Evolutionary conservation across 148 eudicot species (phyloP).

Genomic region (Nepenthes mirabilis): DNA sequence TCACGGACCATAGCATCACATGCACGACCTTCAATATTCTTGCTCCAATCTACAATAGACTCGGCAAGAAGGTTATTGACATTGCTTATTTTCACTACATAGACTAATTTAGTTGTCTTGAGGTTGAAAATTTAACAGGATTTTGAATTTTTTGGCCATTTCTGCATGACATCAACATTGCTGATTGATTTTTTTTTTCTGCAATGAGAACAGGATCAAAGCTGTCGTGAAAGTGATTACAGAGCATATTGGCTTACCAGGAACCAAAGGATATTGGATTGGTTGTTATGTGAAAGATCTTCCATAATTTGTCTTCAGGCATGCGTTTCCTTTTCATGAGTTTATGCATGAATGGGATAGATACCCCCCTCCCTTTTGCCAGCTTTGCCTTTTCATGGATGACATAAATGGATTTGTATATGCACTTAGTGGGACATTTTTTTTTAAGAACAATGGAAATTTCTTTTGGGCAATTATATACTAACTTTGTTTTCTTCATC

Average conservation of each 20-base stretch:
- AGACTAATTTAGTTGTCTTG: not conserved
- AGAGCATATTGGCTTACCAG: conserved; percentile 68
- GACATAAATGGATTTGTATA: too few relatives aligned
- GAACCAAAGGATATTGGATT: conserved; percentile 82
- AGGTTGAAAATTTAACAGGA: not conserved
- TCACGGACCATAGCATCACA: conserved; percentile 30
- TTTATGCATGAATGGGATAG: not conserved
- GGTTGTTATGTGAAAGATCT: conserved; percentile 82
- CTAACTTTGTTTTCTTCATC: conserved; percentile 3
- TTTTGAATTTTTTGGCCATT: not conserved
- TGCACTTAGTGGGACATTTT: not conserved
- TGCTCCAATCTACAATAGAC: conserved; percentile 91
- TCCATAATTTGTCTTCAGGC: conserved; percentile 99
- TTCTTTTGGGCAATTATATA: not conserved
- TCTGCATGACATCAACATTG: not conserved
- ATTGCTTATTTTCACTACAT: not conserved
- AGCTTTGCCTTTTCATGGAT: too few relatives aligned
- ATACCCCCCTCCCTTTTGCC: not conserved
- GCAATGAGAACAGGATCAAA: conserved; percentile 50
- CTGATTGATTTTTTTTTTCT: conserved; percentile 6
- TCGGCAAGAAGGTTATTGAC: conserved; percentile 44
- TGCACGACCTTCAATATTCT: conserved; percentile 97
- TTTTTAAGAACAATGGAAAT: not conserved
- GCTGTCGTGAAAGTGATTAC: conserved; percentile 67
- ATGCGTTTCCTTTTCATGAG: conserved; percentile 7